Evolutionary conservation across 768 basidiomycete genomes (phyloP), one percentile per base, ranked within the genome.

Genomic region (Termitomyces sp.): DNA sequence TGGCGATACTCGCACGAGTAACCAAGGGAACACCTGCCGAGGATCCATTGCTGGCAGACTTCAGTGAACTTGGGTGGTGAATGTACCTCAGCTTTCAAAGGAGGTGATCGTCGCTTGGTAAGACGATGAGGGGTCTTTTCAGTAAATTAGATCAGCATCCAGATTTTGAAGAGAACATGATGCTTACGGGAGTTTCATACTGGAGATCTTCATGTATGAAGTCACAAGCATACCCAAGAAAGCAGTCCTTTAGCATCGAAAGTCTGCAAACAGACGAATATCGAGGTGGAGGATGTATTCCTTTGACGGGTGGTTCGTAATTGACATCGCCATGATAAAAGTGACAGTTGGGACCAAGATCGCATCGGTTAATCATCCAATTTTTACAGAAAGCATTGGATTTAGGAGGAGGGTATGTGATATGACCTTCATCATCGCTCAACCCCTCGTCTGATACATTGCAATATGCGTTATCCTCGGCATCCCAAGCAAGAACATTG

Each of bases 1-100:
- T 73, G 72, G 2, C 64, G 59, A 46, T 54, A 70, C 24, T 54
- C 32, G 44, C 71, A 72, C 8, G 50, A 33, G 53, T 68, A 70
- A 1, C 66, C 68, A 1, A 38, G 28, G 0, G 10, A 4, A 54
- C 71, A 72, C 8, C 57, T 18, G 63, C 71, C 56, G 53, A 66
- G 66, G 61, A 77, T 65, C 74, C 75, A 72, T 59, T 64, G 58
- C 58, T 61, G 54, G 61, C 75, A 71, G 50, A 58, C 58, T 49
- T 66, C 62, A 1, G 51, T n/a, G 45, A 40, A 59, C 13, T 16
- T 64, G 0, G 68, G 69, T 9, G 52, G 64, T 12, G 63, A 61
- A 58, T 59, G 64, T 42, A 50, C 60, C 14, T 42, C 12, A 8
- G 5, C 38, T 35, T 35, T 30, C 0, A 5, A 18, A 47, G 14